These are phyloP conservation scores for Cucurbita pepo DNA, from an alignment of 306 rosid genomes.

Conservation along the genomic window DNA sequence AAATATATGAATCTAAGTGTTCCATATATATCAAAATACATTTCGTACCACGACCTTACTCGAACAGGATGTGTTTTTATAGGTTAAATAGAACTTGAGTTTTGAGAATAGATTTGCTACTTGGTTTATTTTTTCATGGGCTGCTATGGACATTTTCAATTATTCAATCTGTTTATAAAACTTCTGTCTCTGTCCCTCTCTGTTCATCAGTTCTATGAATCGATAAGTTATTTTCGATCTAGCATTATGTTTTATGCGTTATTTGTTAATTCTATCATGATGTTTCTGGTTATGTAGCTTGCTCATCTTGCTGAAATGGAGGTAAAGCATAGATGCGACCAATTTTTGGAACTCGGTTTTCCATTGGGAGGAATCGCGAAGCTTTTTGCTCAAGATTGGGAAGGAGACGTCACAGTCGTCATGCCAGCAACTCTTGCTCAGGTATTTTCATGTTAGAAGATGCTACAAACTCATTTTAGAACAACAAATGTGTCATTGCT, in stretches of 20 bases:
- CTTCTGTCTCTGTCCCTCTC: neutral
- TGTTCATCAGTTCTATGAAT: neutral
- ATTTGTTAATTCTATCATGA: neutral
- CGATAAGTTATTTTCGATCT: neutral
- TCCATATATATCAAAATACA: neutral
- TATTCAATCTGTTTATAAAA: neutral
- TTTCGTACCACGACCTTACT: neutral
- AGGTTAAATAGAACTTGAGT: too few species aligned
- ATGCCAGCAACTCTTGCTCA: conserved; percentile 98
- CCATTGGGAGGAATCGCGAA: conserved; percentile 85
- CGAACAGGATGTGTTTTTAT: too few species aligned
- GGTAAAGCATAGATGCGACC: conserved; percentile 91
- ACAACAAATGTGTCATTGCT: neutral
- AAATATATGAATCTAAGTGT: neutral
- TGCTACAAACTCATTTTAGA: neutral
- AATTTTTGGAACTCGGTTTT: conserved; percentile 78
- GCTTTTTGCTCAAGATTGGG: conserved; percentile 98
- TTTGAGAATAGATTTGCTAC: neutral
- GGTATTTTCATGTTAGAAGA: conserved; percentile 20
- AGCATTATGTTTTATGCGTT: neutral
- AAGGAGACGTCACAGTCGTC: conserved; percentile 89
- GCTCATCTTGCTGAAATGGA: conserved; percentile 95
- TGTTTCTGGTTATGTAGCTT: conserved; percentile 35
- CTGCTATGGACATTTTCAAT: neutral
- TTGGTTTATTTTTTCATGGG: neutral